A percentile compares a stretch with the other conserved stretches of the same genome.
Evolutionary conservation across 176 grass and related monocot species (phyloP).

Genomic region (Oryza glumipatula): DNA sequence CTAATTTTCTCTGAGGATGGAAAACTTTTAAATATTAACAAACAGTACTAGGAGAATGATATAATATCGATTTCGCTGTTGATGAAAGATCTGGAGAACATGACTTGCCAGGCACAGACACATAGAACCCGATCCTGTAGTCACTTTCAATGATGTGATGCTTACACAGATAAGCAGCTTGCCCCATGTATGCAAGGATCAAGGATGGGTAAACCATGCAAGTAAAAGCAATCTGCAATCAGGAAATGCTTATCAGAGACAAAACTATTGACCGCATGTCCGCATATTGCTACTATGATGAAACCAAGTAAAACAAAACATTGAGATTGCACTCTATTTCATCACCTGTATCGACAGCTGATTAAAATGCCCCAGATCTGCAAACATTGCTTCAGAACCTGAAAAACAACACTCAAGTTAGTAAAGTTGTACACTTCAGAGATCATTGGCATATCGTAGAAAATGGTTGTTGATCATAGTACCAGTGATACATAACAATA

Average conservation of each 20-base stretch:
- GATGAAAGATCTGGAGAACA: constrained; percentile 32
- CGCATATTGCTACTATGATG: neutral
- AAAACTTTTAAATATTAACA: constrained; percentile 35
- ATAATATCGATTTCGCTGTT: constrained; percentile 18
- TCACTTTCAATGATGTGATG: constrained; percentile 86
- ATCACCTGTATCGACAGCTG: constrained; percentile 95
- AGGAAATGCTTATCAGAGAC: constrained; percentile 27
- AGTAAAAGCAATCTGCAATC: constrained; percentile 87
- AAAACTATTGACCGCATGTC: neutral
- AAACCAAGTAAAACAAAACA: neutral
- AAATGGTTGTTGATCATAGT: constrained; percentile 21
- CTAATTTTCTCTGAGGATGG: constrained; percentile 67
- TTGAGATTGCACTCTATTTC: neutral
- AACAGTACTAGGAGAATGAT: constrained; percentile 1
- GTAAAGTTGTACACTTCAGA: neutral
- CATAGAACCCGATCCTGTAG: constrained; percentile 96
- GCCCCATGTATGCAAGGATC: constrained; percentile 98
- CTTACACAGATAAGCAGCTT: constrained; percentile 92
- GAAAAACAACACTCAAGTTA: constrained; percentile 34
- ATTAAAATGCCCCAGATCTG: constrained; percentile 94
- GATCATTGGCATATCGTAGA: neutral
- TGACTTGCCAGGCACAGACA: constrained; percentile 90
- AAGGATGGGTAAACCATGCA: constrained; percentile 96
- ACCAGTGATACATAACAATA: constrained; percentile 94
- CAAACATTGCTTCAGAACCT: constrained; percentile 99